A percentile compares a stretch with the other conserved stretches of the same genome.
Evolutionary conservation across 306 rosid genomes (phyloP).

Genomic region (Quercus glauca): DNA sequence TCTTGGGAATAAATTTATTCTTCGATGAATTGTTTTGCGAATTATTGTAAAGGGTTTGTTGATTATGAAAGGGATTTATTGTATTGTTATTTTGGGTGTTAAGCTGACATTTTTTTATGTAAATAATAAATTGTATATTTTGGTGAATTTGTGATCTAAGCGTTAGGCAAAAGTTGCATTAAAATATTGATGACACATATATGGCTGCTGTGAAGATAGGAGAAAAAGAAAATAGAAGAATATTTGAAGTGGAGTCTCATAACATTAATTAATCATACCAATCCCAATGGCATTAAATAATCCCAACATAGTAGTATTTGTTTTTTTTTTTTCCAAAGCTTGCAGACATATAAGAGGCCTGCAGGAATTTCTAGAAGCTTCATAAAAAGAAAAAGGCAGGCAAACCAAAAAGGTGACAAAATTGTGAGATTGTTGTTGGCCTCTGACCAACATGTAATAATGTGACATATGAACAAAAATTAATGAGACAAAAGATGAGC

Average conservation of each 20-base stretch:
- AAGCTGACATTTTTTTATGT: no score
- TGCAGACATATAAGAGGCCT: not conserved
- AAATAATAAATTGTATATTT: no score
- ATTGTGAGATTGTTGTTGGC: not conserved
- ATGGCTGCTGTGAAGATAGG: no score
- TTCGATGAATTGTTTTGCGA: no score
- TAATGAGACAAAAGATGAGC: not conserved
- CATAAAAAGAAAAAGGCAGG: not conserved
- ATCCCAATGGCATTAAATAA: not conserved
- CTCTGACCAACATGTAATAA: not conserved
- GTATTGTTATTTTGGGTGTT: no score
- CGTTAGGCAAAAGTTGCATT: no score
- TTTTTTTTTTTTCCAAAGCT: not conserved
- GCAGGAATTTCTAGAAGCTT: not conserved
- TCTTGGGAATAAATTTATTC: not conserved
- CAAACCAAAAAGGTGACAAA: not conserved
- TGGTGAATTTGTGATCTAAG: no score
- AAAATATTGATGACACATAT: no score
- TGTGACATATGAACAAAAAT: not conserved
- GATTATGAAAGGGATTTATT: no score
- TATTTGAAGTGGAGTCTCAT: not conserved
- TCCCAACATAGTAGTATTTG: not conserved
- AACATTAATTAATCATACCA: not conserved
- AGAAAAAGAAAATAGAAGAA: no score
- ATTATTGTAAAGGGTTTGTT: no score